Evolutionary conservation across 2,329 filamentous ascomycete genomes (phyloP).

Genomic region (Didymella pinodella): DNA sequence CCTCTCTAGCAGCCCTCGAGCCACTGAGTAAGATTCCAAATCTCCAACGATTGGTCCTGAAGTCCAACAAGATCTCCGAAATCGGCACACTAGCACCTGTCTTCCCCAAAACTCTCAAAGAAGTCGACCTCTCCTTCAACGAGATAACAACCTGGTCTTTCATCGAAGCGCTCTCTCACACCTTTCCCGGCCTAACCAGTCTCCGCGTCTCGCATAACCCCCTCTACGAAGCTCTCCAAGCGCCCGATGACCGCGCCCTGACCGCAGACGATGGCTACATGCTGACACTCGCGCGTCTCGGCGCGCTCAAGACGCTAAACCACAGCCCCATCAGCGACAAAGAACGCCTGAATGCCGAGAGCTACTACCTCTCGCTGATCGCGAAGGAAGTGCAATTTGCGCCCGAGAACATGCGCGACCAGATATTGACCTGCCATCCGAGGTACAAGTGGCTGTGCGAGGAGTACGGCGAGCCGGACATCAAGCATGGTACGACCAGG

Average conservation of each 20-base stretch:
- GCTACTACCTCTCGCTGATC: conserved; percentile 90
- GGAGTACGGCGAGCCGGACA: conserved; percentile 74
- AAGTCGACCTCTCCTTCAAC: conserved; percentile 58
- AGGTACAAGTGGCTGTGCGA: conserved; percentile 78
- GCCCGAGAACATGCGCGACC: conserved; percentile 60
- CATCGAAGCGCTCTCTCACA: conserved; percentile 70
- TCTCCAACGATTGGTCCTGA: conserved; percentile 66
- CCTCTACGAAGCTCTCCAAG: conserved; percentile 69
- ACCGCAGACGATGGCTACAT: conserved; percentile 85
- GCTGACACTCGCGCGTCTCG: conserved; percentile 81
- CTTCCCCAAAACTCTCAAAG: conserved; percentile 45
- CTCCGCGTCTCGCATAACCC: conserved; percentile 88
- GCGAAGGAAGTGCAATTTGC: conserved; percentile 74
- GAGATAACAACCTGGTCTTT: conserved; percentile 70
- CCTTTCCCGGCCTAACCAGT: conserved; percentile 76
- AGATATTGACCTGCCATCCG: conserved; percentile 70
- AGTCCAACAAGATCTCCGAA: conserved; percentile 74
- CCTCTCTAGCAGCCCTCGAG: conserved; percentile 64
- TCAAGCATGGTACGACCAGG: conserved; percentile 58
- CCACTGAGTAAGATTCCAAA: conserved; percentile 66
- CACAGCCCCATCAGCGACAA: conserved; percentile 72
- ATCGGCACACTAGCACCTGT: conserved; percentile 38
- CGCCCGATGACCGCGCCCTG: conserved; percentile 52
- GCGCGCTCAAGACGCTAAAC: conserved; percentile 73
- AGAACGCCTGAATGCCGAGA: conserved; percentile 86